Evolutionary conservation across 495 filamentous ascomycete species (phyloP).

Genomic region (Trichoderma asperelloides): DNA sequence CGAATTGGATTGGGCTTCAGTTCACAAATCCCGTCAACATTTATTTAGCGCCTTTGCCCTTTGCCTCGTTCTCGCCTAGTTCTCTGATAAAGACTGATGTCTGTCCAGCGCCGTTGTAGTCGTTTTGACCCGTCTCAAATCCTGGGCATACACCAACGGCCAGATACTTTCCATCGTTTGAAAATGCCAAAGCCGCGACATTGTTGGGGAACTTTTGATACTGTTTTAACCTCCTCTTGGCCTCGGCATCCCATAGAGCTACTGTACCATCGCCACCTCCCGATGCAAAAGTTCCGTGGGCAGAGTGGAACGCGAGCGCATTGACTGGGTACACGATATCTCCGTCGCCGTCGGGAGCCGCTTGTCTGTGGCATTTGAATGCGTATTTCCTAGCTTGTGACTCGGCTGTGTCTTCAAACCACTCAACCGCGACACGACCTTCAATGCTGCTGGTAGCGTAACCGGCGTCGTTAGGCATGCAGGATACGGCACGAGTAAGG

Average conservation of each 20-base stretch:
- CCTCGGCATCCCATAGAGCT: slow-evolving; percentile 89
- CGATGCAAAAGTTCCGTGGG: slow-evolving; percentile 83
- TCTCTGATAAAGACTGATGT: slow-evolving; percentile 75
- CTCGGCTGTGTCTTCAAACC: slow-evolving; percentile 81
- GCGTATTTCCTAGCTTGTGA: slow-evolving; percentile 91
- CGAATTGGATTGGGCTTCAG: background rate
- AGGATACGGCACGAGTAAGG: slow-evolving; percentile 87
- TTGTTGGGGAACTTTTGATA: slow-evolving; percentile 77
- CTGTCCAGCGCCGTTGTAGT: slow-evolving; percentile 56
- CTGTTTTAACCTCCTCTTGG: slow-evolving; percentile 81
- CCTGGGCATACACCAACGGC: slow-evolving; percentile 81
- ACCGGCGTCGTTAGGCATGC: slow-evolving; percentile 91
- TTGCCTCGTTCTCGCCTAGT: slow-evolving; percentile 77
- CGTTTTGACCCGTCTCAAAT: slow-evolving; percentile 85
- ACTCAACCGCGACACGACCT: slow-evolving; percentile 89
- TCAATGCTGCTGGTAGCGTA: slow-evolving; percentile 88
- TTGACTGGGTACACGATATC: slow-evolving; percentile 96
- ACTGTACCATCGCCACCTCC: slow-evolving; percentile 92
- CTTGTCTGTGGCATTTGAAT: slow-evolving; percentile 93
- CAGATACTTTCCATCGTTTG: slow-evolving; percentile 68
- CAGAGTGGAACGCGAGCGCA: slow-evolving; percentile 83
- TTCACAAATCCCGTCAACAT: background rate
- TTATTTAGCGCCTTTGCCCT: slow-evolving; percentile 66
- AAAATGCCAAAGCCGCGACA: slow-evolving; percentile 70
- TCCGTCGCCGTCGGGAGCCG: slow-evolving; percentile 44